Conservation (phyloP, 352 stramenopile species). For the Chrysophaeum taylorii region DNA sequence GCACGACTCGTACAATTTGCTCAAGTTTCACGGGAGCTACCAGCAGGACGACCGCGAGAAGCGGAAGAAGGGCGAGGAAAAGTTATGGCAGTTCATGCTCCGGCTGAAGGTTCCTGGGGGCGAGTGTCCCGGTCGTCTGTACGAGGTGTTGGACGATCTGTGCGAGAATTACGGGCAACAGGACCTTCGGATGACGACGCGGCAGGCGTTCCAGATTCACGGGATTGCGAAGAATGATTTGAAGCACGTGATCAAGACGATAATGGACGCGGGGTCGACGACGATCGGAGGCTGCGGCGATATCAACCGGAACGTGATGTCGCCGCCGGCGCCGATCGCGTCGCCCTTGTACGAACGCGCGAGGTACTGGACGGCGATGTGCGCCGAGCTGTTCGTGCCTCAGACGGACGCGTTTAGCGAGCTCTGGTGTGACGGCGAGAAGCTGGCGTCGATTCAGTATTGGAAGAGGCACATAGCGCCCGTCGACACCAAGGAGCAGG, state of each 20-base stretch:
- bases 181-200: slow-evolving; percentile 84
- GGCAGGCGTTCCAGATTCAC: slow-evolving; percentile 88
- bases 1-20: slow-evolving; percentile 40
- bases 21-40: slow-evolving; percentile 97
- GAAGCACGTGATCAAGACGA: slow-evolving; percentile 79
- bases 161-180: slow-evolving; percentile 80
- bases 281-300: slow-evolving; percentile 91
- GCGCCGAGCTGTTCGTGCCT: slow-evolving; percentile 82
- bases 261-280: slow-evolving; percentile 72
- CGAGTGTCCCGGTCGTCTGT: slow-evolving; percentile 79
- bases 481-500: slow-evolving; percentile 1
- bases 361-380: slow-evolving; percentile 62
- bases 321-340: slow-evolving; percentile 61
- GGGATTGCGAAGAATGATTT: slow-evolving; percentile 90
- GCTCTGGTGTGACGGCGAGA: slow-evolving; percentile 94
- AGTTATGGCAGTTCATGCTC: slow-evolving; percentile 81
- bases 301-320: slow-evolving; percentile 93
- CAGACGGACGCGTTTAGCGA: slow-evolving; percentile 87
- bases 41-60: slow-evolving; percentile 87
- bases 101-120: slow-evolving; percentile 87
- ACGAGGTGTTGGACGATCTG: slow-evolving; percentile 82
- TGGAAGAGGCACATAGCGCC: slow-evolving; percentile 44
- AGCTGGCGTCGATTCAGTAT: slow-evolving; percentile 81
- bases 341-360: slow-evolving; percentile 69
- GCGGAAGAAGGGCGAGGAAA: slow-evolving; percentile 40